Evolutionary conservation across 2,329 filamentous ascomycete genomes (phyloP), one percentile per base, ranked within the genome.

Genomic region (Eurotiales sp.): DNA sequence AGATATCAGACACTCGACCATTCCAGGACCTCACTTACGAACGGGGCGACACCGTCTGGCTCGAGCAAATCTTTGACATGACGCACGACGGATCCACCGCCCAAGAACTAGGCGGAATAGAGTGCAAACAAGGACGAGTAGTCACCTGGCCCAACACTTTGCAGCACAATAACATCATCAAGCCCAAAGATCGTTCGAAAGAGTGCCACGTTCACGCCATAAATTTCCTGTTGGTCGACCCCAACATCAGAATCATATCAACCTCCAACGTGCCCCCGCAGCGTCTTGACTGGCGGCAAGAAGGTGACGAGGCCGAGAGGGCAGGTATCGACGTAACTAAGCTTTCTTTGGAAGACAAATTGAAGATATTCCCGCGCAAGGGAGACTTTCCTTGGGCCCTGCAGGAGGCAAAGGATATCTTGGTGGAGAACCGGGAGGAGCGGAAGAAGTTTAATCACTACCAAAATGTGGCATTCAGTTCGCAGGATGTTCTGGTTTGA

Each of bases 191-290:
- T 56, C 62, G 62, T 2, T 73, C 72, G 0, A 76, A 74, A 55
- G 73, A 77, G 0, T 82, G 82, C 1, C 74, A 80, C 55, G 66
- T 75, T 7, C 77, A 78, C 51, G 74, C 81, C 42, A 60, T 85
- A 0, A 77, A 76, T 0, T 71, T 86, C 32, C 84, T 77, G 61
- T 73, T 86, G 3, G 73, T 86, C 2, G 82, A 86, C 56, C 82
- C 83, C 0, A 65, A 75, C 34, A 64, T 71, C 8, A 73, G 76
- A 11, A 74, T 85, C 45, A 71, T 80, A 19, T 82, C 70, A 3
- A 81, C 76, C 0, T 70, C 72, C 1, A 78, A 81, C 52, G 70
- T 80, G 0, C 77, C 78, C 3, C 77, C 77, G 1, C 79, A 81
- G 61, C 74, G 75, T 54, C 56, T 69, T 21, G 67, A 74, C 21